Percentiles rank a stretch among this genome's conserved stretches.
These are phyloP conservation scores for Colletotrichum higginsianum DNA, from an alignment of 2,329 filamentous ascomycete genomes.

Conservation along the genomic window DNA sequence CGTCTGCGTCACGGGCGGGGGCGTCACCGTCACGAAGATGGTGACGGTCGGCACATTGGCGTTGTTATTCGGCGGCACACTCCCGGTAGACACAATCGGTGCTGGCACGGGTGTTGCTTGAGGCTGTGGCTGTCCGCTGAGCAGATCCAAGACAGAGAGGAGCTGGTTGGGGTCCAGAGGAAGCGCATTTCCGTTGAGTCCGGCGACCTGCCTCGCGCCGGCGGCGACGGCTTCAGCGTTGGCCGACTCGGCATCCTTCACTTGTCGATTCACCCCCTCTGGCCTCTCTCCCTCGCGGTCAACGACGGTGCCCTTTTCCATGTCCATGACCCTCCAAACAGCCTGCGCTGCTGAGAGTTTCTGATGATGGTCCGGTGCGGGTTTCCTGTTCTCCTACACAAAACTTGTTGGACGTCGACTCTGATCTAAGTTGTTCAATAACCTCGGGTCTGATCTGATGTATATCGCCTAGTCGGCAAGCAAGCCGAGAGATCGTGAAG, in stretches of 20 bases:
- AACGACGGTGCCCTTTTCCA: not conserved
- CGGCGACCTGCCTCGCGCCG: not conserved
- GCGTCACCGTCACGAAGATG: conserved; percentile 34
- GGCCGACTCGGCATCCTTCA: conserved; percentile 10
- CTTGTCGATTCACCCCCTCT: not conserved
- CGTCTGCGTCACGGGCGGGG: conserved; percentile 18
- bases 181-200: conserved; percentile 1
- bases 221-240: conserved; percentile 21
- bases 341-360: not conserved
- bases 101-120: not conserved
- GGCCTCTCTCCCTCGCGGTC: not conserved
- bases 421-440: too few relatives aligned
- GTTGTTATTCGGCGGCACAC: conserved; percentile 34
- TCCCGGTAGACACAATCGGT: not conserved
- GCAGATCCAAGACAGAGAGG: conserved; percentile 19
- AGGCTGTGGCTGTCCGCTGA: conserved; percentile 1
- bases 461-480: conserved; percentile 5
- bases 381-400: not conserved
- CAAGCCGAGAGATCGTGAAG: conserved; percentile 6
- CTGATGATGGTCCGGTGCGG: not conserved
- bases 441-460: not conserved
- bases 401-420: too few relatives aligned
- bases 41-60: conserved; percentile 38
- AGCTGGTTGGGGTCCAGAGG: conserved; percentile 38
- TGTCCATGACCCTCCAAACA: not conserved